A percentile compares a stretch with the other conserved stretches of the same genome.
Evolutionary conservation across 2,329 filamentous ascomycete genomes (phyloP).

Genomic region (Neopestalotiopsis clavispora): DNA sequence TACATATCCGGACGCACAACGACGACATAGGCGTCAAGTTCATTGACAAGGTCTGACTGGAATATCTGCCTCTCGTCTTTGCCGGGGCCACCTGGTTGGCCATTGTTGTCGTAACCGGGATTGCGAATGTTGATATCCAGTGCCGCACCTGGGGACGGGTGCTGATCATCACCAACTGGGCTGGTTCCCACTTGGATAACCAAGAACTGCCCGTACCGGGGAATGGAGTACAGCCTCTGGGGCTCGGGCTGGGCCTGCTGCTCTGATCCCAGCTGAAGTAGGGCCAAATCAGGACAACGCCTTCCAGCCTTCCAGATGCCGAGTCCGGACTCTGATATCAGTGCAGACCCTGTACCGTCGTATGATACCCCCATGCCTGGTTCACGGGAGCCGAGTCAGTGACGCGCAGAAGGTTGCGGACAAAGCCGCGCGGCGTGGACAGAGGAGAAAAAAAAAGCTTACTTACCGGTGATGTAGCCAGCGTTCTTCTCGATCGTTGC

Average conservation of each 20-base stretch:
- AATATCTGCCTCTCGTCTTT: slow-evolving; percentile 24
- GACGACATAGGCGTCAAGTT: slow-evolving; percentile 34
- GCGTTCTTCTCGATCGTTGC: slow-evolving; percentile 52
- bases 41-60: slow-evolving; percentile 34
- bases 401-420: slow-evolving; percentile 1
- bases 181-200: slow-evolving; percentile 27
- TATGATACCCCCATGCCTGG: slow-evolving; percentile 48
- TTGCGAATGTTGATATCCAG: slow-evolving; percentile 1
- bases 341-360: slow-evolving; percentile 37
- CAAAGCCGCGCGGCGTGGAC: neutral
- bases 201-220: slow-evolving; percentile 38
- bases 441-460: slow-evolving; percentile 18
- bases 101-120: neutral
- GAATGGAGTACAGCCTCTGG: slow-evolving; percentile 37
- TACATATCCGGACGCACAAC: slow-evolving; percentile 48
- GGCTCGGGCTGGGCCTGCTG: slow-evolving; percentile 11
- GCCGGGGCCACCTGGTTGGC: neutral
- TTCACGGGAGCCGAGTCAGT: slow-evolving; percentile 3
- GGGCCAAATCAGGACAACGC: slow-evolving; percentile 42
- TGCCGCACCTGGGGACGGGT: slow-evolving; percentile 18
- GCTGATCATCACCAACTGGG: neutral
- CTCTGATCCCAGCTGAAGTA: slow-evolving; percentile 19
- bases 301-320: slow-evolving; percentile 44
- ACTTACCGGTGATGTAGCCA: slow-evolving; percentile 50
- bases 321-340: slow-evolving; percentile 37